Conservation (phyloP, 805 yeast genomes). For the Candida khao-thaluensis region DNA sequence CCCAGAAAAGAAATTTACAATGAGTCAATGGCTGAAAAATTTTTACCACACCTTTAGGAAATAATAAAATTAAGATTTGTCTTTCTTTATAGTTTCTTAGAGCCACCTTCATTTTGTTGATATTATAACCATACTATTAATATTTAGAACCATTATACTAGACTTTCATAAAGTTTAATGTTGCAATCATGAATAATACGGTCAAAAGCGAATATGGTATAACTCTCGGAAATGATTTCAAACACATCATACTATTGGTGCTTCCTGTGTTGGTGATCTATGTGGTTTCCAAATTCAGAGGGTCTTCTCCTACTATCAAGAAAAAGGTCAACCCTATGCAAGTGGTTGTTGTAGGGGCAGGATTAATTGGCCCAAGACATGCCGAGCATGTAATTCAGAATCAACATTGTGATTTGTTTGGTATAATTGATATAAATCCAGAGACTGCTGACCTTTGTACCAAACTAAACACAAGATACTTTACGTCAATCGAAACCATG, state of each 20-base stretch:
- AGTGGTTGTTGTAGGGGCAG: constrained; percentile 30
- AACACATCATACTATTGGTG: background rate
- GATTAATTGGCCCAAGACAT: constrained; percentile 42
- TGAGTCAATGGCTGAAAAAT: constrained; percentile 6
- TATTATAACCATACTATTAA: no score
- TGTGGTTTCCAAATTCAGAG: background rate
- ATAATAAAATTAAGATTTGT: background rate
- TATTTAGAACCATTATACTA: no score
- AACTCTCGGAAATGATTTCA: background rate
- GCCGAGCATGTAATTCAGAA: constrained; percentile 29
- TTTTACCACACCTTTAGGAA: constrained; percentile 3
- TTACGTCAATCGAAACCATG: constrained; percentile 23
- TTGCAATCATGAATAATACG: background rate
- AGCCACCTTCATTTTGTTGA: no score
- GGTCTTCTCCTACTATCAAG: background rate
- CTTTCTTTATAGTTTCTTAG: background rate
- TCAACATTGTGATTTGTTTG: constrained; percentile 26
- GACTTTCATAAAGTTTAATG: no score
- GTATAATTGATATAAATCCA: constrained; percentile 31
- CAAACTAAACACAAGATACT: constrained; percentile 22
- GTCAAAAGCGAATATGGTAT: background rate
- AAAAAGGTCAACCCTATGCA: background rate
- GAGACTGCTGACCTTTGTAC: constrained; percentile 24
- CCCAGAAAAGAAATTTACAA: constrained; percentile 6
- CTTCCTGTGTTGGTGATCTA: background rate